Percentiles rank a stretch among this genome's conserved stretches.
phyloP scores from a whole-genome alignment of 2,329 filamentous ascomycete genomes.

The Didymosphaeria variabile region DNA sequence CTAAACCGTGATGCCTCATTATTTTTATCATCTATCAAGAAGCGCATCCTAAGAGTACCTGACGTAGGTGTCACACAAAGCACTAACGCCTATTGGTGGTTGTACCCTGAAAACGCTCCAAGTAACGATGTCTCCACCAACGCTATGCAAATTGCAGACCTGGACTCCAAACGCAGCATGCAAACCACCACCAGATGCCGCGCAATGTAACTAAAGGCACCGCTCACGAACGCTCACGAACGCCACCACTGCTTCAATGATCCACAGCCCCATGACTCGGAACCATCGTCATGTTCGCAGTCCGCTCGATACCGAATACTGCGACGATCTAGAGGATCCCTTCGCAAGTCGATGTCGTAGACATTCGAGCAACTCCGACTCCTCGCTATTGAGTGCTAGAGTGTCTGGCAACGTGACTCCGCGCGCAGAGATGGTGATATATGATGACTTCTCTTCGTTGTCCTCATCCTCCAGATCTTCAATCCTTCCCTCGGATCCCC shows the following conservation, averaged over 20 bases:
- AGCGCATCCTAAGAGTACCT: no score
- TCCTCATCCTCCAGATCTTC: slow-evolving; percentile 28
- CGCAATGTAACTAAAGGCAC: neutral
- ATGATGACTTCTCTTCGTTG: slow-evolving; percentile 8
- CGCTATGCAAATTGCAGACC: neutral
- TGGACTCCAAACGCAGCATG: no score
- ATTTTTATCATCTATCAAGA: no score
- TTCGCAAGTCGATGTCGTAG: slow-evolving; percentile 44
- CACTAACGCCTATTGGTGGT: no score
- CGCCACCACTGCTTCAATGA: neutral
- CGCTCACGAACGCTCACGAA: neutral
- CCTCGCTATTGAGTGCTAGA: slow-evolving; percentile 46
- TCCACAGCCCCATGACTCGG: slow-evolving; percentile 18
- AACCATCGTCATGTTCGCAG: slow-evolving; percentile 33
- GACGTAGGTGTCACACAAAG: no score
- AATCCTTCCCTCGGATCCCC: slow-evolving; percentile 31
- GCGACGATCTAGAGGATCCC: slow-evolving; percentile 21
- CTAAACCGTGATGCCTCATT: no score
- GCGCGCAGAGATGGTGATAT: slow-evolving; percentile 43
- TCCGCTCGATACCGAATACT: slow-evolving; percentile 18
- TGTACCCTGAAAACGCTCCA: neutral
- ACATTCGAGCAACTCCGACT: slow-evolving; percentile 46
- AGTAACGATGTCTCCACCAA: neutral
- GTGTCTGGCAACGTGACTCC: slow-evolving; percentile 47
- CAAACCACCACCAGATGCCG: neutral